Conservation (phyloP, 768 basidiomycete genomes). For the Agaricus blazei region DNA sequence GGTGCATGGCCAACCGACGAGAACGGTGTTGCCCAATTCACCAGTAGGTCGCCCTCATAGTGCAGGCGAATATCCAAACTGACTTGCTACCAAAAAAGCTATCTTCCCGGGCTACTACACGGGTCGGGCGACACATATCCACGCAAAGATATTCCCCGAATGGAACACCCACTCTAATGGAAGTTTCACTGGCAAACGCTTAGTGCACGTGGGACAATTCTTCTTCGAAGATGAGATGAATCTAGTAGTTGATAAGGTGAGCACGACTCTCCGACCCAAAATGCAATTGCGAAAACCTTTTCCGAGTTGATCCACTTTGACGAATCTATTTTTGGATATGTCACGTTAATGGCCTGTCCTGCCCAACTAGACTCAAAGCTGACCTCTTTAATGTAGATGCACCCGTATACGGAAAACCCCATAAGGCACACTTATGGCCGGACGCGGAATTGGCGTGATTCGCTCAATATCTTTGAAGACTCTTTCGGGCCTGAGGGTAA, state of each 20-base stretch:
- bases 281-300: too few species aligned
- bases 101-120: constrained; percentile 57
- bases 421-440: constrained; percentile 41
- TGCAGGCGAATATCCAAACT: not conserved
- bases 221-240: constrained; percentile 55
- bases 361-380: not conserved
- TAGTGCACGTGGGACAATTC: constrained; percentile 47
- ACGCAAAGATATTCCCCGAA: constrained; percentile 48
- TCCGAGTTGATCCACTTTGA: not conserved
- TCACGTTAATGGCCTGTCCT: not conserved
- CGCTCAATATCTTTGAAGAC: constrained; percentile 50
- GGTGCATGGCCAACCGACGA: constrained; percentile 51
- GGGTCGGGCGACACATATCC: constrained; percentile 50
- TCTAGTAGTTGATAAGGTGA: constrained; percentile 39
- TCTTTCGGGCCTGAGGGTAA: constrained; percentile 41
- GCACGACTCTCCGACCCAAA: constrained; percentile 4
- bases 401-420: constrained; percentile 46
- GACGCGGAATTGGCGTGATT: constrained; percentile 48
- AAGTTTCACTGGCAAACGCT: constrained; percentile 38
- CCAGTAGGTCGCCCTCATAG: constrained; percentile 28
- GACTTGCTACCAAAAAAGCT: constrained; percentile 20
- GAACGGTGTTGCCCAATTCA: constrained; percentile 50
- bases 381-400: constrained; percentile 30
- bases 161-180: constrained; percentile 41
- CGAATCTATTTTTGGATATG: not conserved